phyloP scores from a whole-genome alignment of 768 basidiomycete genomes.

The Pilatotrama ljubarskyi region DNA sequence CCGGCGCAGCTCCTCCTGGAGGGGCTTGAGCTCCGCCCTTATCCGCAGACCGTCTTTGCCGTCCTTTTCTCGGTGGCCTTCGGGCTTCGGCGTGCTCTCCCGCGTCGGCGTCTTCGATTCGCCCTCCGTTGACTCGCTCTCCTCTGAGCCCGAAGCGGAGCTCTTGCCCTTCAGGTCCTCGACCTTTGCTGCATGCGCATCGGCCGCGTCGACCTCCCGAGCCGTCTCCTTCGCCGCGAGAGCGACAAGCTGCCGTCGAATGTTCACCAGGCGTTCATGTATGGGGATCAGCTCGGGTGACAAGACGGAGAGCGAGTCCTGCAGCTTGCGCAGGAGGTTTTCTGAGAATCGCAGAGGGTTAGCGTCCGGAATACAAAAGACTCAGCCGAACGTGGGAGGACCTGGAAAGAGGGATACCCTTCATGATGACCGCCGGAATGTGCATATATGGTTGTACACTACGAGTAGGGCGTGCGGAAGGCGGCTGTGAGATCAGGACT shows the following conservation, averaged over 20 bases:
- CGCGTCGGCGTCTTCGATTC: conserved; percentile 30
- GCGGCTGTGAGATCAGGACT: conserved; percentile 16
- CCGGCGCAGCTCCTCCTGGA: conserved; percentile 90
- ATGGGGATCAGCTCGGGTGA: conserved; percentile 89
- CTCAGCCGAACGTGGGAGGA: conserved; percentile 11
- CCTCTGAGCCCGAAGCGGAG: background rate
- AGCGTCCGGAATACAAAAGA: background rate
- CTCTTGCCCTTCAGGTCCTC: conserved; percentile 7
- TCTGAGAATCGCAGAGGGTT: conserved; percentile 45
- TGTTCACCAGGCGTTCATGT: conserved; percentile 83
- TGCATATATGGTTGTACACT: conserved; percentile 2
- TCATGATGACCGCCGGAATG: conserved; percentile 1
- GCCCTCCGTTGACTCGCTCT: conserved; percentile 13
- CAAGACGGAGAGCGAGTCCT: conserved; percentile 82
- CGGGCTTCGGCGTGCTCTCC: conserved; percentile 26
- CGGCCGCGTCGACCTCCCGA: conserved; percentile 51
- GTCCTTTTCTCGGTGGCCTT: conserved; percentile 6
- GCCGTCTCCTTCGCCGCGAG: conserved; percentile 87
- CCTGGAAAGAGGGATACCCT: conserved; percentile 16
- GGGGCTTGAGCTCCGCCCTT: conserved; percentile 72
- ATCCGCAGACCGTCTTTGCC: conserved; percentile 22
- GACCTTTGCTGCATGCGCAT: conserved; percentile 1
- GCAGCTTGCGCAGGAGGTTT: conserved; percentile 71
- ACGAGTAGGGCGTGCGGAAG: conserved; percentile 1
- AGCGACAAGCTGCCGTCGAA: conserved; percentile 86